A percentile compares a stretch with the other conserved stretches of the same genome.
These are phyloP conservation scores for Eimeria falciformis DNA, from an alignment of 169 alveolate genomes.

Conservation along the genomic window DNA sequence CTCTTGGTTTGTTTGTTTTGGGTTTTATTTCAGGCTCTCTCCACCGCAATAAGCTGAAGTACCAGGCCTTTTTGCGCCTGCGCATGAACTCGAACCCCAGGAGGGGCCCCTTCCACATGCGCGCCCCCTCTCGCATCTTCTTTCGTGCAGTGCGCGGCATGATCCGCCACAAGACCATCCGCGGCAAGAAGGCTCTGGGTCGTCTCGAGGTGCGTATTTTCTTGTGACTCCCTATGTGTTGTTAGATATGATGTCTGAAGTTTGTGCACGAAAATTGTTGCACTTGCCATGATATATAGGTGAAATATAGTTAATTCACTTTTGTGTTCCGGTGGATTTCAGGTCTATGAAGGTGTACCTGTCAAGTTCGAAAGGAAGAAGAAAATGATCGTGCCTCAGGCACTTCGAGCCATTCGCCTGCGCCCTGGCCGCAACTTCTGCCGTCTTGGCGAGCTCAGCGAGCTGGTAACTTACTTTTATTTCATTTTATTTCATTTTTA, in stretches of 20 bases:
- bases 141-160: constrained; percentile 99
- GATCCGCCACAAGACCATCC: constrained; percentile 98
- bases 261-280: not conserved
- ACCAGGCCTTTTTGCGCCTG: constrained; percentile 95
- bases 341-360: constrained; percentile 80
- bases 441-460: constrained; percentile 81
- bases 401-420: constrained; percentile 81
- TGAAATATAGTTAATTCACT: not conserved
- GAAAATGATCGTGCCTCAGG: constrained; percentile 78
- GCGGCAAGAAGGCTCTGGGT: constrained; percentile 98
- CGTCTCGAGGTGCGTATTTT: constrained; percentile 89
- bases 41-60: constrained; percentile 87
- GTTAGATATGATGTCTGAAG: not conserved
- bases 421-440: constrained; percentile 81
- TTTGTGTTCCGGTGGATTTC: not conserved
- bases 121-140: constrained; percentile 98
- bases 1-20: not conserved
- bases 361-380: constrained; percentile 81
- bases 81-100: constrained; percentile 97
- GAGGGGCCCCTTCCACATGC: constrained; percentile 97
- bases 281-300: not conserved
- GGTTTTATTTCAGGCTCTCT: constrained; percentile 55
- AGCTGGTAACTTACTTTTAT: not conserved
- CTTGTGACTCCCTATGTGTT: constrained; percentile 89
- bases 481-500: too few species aligned